Percentiles rank a stretch among this genome's conserved stretches.
phyloP scores from a whole-genome alignment of 208 protist genomes.

The Acanthamoeba comandoni region DNA sequence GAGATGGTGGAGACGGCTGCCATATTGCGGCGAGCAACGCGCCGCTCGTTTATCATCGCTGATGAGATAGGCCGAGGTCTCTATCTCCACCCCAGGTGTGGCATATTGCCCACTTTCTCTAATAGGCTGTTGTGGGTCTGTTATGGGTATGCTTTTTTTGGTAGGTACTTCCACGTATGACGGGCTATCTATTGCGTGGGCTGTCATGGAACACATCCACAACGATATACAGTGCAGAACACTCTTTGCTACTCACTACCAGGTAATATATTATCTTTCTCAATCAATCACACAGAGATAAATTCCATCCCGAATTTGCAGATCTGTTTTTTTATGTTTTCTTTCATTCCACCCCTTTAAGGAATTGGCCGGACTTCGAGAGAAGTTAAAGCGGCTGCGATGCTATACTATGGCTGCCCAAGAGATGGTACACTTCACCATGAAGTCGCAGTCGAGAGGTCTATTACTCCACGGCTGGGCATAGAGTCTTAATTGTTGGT shows the following conservation, averaged over 20 bases:
- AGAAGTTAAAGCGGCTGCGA: neutral
- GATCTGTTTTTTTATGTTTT: too few relatives aligned
- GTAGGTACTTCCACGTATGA: constrained; percentile 95
- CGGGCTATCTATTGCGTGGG: constrained; percentile 93
- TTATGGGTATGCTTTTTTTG: neutral
- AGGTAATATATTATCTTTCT: too few relatives aligned
- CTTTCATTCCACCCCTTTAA: too few relatives aligned
- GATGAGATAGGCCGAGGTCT: constrained; percentile 94
- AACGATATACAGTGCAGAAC: constrained; percentile 87
- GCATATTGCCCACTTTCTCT: too few relatives aligned
- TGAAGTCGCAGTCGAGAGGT: too few relatives aligned
- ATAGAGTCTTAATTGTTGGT: too few relatives aligned
- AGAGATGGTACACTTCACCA: too few relatives aligned
- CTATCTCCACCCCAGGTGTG: neutral
- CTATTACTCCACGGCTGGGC: too few relatives aligned
- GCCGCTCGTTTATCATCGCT: constrained; percentile 93
- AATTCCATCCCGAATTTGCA: too few relatives aligned
- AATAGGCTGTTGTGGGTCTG: neutral
- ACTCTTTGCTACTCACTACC: constrained; percentile 96
- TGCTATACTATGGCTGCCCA: neutral
- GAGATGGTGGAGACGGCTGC: constrained; percentile 96
- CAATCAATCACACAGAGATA: too few relatives aligned
- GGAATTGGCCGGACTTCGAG: constrained; percentile 71
- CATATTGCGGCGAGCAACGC: constrained; percentile 91
- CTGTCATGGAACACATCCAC: constrained; percentile 92